Evolutionary conservation across 2,329 filamentous ascomycete species (phyloP).

Genomic region (Aspergillus hiratsukae): DNA sequence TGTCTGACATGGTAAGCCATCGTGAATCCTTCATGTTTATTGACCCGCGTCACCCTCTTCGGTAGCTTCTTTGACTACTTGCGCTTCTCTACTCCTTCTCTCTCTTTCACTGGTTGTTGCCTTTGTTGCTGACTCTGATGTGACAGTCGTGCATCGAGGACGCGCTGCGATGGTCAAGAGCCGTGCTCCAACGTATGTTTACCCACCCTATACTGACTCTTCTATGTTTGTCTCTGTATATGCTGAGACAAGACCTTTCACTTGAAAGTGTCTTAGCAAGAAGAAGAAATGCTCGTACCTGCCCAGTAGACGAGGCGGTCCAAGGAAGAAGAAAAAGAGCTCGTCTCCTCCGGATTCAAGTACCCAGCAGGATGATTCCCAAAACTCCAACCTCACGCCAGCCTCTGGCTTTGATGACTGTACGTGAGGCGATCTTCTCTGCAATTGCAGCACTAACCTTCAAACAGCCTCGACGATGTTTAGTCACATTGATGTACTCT

Average conservation of each 20-base stretch:
- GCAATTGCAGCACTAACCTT: constrained; percentile 17
- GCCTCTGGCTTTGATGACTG: constrained; percentile 28
- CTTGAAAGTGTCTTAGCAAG: constrained; percentile 36
- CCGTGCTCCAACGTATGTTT: constrained; percentile 40
- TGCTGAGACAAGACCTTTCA: constrained; percentile 8
- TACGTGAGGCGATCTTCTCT: constrained; percentile 16
- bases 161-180: constrained; percentile 42
- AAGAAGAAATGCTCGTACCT: constrained; percentile 39
- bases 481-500: constrained; percentile 38
- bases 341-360: constrained; percentile 19
- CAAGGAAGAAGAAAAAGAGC: constrained; percentile 37
- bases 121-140: constrained; percentile 5
- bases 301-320: constrained; percentile 43
- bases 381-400: constrained; percentile 20
- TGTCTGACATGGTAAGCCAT: constrained; percentile 40
- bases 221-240: neutral
- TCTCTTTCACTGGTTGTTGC: neutral
- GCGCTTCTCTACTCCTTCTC: constrained; percentile 3
- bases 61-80: constrained; percentile 7
- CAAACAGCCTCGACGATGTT: constrained; percentile 32
- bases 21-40: neutral
- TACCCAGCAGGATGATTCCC: constrained; percentile 15
- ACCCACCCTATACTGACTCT: neutral
- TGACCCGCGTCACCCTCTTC: neutral
- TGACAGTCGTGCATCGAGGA: constrained; percentile 39